phyloP scores from a whole-genome alignment of 2,329 filamentous ascomycete species.

The Lecanicillium sp. region DNA sequence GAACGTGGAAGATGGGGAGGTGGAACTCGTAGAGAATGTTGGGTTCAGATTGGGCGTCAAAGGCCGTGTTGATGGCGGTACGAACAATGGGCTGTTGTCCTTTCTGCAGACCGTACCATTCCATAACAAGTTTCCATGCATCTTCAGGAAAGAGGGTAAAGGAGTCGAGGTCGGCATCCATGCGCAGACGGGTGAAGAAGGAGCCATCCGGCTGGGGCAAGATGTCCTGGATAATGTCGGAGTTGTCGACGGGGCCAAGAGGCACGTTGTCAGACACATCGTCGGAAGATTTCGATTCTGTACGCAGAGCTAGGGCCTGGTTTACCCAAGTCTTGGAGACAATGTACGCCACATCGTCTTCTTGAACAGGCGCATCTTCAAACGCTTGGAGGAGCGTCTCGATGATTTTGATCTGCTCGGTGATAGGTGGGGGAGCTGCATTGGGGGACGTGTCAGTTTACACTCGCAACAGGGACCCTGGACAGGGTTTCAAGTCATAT shows the following conservation, averaged over 20 bases:
- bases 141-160: conserved; percentile 71
- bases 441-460: not conserved
- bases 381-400: conserved; percentile 50
- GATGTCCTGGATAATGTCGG: conserved; percentile 63
- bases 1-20: conserved; percentile 76
- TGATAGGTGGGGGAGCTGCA: conserved; percentile 28
- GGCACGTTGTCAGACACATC: conserved; percentile 52
- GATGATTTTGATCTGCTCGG: conserved; percentile 66
- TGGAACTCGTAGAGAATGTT: conserved; percentile 78
- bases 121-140: conserved; percentile 73
- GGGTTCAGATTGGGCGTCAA: conserved; percentile 41
- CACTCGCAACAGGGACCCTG: too few species aligned
- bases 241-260: conserved; percentile 80
- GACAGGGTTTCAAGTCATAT: conserved; percentile 1
- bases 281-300: conserved; percentile 46
- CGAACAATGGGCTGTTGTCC: conserved; percentile 67
- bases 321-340: conserved; percentile 75
- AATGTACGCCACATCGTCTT: conserved; percentile 69
- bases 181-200: conserved; percentile 66
- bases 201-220: conserved; percentile 40
- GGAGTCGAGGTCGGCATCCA: conserved; percentile 59
- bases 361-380: conserved; percentile 46
- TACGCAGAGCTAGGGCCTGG: conserved; percentile 59
- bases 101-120: conserved; percentile 72
- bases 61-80: conserved; percentile 68